Conservation (phyloP, 805 yeast genomes). For the Metschnikowia kunwiensis region DNA sequence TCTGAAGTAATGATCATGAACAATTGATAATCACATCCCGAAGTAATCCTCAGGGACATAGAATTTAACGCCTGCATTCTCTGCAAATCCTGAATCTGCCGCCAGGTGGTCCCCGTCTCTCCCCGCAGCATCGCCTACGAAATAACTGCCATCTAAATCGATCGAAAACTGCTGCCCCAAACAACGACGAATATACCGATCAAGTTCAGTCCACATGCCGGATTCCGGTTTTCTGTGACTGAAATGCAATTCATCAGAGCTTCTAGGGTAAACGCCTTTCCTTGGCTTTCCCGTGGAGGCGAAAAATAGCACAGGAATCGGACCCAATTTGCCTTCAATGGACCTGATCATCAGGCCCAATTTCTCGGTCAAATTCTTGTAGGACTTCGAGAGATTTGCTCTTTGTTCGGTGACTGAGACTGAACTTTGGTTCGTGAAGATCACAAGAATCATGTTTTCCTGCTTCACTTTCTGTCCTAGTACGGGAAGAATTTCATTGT, state of each 20-base stretch:
- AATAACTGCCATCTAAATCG: conserved; percentile 50
- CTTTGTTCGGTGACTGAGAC: conserved; percentile 38
- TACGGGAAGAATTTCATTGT: conserved; percentile 17
- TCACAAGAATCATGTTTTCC: conserved; percentile 46
- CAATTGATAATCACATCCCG: conserved; percentile 5
- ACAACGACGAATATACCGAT: conserved; percentile 32
- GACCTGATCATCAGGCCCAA: conserved; percentile 36
- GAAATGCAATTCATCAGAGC: conserved; percentile 32
- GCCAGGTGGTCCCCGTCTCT: conserved; percentile 74
- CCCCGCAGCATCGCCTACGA: conserved; percentile 98
- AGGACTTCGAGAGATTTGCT: conserved; percentile 28
- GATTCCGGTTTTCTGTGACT: conserved; percentile 65
- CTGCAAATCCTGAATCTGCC: conserved; percentile 71
- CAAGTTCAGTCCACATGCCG: conserved; percentile 72
- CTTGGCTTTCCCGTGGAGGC: conserved; percentile 61
- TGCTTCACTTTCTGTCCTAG: conserved; percentile 24
- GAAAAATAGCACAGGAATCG: conserved; percentile 44
- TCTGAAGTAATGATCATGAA: neutral
- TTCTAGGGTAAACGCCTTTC: conserved; percentile 18
- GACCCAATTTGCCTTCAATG: conserved; percentile 21
- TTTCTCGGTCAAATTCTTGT: conserved; percentile 40
- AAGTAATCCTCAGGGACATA: conserved; percentile 72
- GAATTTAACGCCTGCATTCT: conserved; percentile 48
- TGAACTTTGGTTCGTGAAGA: conserved; percentile 87
- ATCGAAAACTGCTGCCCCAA: conserved; percentile 23